Evolutionary conservation across 2,329 filamentous ascomycete species (phyloP).

Genomic region (Calonectria honghensis): DNA sequence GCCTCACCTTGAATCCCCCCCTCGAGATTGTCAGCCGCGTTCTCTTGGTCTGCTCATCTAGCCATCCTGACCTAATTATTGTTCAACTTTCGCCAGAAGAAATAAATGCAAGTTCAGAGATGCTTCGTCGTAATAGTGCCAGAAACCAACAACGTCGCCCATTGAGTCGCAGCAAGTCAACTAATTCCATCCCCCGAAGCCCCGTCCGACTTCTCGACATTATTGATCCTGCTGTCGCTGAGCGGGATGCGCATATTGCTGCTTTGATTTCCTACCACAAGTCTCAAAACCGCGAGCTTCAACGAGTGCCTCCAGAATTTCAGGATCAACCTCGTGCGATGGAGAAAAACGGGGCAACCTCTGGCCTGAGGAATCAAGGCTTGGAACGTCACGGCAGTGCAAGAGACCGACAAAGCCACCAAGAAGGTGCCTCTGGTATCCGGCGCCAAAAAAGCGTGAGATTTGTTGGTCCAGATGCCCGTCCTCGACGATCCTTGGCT

Average conservation of each 20-base stretch:
- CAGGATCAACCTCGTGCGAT: constrained; percentile 52
- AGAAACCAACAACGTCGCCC: constrained; percentile 63
- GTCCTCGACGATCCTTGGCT: constrained; percentile 55
- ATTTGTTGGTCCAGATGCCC: constrained; percentile 65
- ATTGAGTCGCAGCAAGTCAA: constrained; percentile 72
- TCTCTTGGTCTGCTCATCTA: background rate
- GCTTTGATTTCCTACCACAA: constrained; percentile 76
- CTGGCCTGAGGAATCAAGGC: constrained; percentile 43
- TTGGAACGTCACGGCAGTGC: constrained; percentile 42
- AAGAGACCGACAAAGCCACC: constrained; percentile 47
- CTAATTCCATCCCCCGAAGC: constrained; percentile 64
- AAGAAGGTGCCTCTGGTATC: constrained; percentile 50
- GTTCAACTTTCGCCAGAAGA: too few species aligned
- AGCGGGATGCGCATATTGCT: constrained; percentile 77
- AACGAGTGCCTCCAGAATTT: constrained; percentile 42
- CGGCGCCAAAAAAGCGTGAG: constrained; percentile 73
- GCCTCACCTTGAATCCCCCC: background rate
- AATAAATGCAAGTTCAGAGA: constrained; percentile 53
- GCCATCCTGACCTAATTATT: background rate
- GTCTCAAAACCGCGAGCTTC: constrained; percentile 64
- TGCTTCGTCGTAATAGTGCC: constrained; percentile 71
- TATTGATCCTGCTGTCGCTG: constrained; percentile 69
- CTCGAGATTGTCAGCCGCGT: constrained; percentile 8
- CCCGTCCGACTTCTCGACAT: constrained; percentile 66
- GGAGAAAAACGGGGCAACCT: constrained; percentile 49